Percentiles rank a stretch among this genome's conserved stretches.
Conservation (phyloP, 2,329 filamentous ascomycete species). For the Diplodia mutila region DNA sequence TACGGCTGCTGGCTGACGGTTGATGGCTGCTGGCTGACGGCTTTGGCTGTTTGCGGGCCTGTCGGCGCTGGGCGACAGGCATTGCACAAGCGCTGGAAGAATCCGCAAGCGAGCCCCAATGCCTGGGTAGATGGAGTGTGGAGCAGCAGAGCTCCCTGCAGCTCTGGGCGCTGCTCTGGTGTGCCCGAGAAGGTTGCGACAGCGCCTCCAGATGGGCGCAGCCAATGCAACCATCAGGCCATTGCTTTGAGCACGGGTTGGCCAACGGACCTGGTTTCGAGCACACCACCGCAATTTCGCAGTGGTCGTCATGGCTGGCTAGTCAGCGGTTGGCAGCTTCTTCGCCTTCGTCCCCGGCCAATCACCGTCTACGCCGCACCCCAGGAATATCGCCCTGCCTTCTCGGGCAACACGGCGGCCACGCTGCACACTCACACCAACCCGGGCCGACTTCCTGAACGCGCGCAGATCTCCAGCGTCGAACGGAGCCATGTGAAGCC, state of each 20-base stretch:
- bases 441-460: conserved; percentile 21
- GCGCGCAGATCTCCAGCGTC: conserved; percentile 18
- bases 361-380: neutral
- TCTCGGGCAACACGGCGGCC: conserved; percentile 12
- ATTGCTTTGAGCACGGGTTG: conserved; percentile 11
- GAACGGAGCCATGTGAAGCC: conserved; percentile 8
- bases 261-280: conserved; percentile 7
- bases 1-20: neutral
- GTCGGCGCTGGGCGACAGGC: neutral
- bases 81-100: neutral
- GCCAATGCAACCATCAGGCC: conserved; percentile 20
- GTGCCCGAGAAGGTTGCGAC: neutral
- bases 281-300: conserved; percentile 21
- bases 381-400: conserved; percentile 20
- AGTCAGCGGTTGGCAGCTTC: conserved; percentile 6
- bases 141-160: conserved; percentile 17
- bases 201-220: neutral
- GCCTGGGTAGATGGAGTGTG: conserved; percentile 11
- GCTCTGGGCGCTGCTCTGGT: neutral
- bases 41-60: neutral
- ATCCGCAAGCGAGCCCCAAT: conserved; percentile 1
- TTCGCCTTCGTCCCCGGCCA: neutral
- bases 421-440: neutral
- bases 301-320: conserved; percentile 5
- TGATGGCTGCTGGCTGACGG: neutral